Evolutionary conservation across 768 basidiomycete genomes (phyloP).

Genomic region (Goffeauzyma gilvescens): DNA sequence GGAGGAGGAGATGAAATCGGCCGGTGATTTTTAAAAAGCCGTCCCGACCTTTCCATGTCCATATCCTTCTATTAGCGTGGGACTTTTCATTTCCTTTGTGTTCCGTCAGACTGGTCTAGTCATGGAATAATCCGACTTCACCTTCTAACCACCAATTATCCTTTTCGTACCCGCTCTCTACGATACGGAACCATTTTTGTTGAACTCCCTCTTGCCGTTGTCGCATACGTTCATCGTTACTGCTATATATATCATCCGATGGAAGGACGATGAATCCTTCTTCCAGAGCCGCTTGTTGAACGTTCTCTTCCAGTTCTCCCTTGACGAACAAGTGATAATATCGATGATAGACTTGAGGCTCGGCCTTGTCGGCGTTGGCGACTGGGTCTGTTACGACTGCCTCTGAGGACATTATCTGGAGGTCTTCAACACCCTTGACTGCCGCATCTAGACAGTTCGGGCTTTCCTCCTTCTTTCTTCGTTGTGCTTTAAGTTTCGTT

Average conservation of each 20-base stretch:
- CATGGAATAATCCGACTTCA: slow-evolving; percentile 24
- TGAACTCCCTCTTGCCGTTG: not conserved
- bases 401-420: not conserved
- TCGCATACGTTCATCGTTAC: no score
- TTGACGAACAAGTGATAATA: slow-evolving; percentile 91
- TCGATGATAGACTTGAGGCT: slow-evolving; percentile 48
- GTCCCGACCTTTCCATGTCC: no score
- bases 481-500: not conserved
- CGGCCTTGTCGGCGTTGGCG: slow-evolving; percentile 3
- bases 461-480: not conserved
- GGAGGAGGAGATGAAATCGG: no score
- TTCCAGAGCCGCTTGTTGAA: slow-evolving; percentile 43
- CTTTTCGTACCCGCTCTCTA: slow-evolving; percentile 26
- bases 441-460: not conserved
- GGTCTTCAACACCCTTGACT: not conserved
- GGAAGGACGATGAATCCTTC: slow-evolving; percentile 15
- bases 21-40: no score
- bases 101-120: no score
- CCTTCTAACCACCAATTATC: slow-evolving; percentile 33
- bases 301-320: slow-evolving; percentile 53
- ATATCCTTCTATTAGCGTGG: no score
- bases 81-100: no score
- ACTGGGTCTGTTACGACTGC: not conserved
- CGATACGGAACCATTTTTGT: slow-evolving; percentile 21
- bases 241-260: not conserved